Evolutionary conservation across 2,329 filamentous ascomycete genomes (phyloP), one percentile per base, ranked within the genome.

Genomic region (Amesomyces nigricolor): DNA sequence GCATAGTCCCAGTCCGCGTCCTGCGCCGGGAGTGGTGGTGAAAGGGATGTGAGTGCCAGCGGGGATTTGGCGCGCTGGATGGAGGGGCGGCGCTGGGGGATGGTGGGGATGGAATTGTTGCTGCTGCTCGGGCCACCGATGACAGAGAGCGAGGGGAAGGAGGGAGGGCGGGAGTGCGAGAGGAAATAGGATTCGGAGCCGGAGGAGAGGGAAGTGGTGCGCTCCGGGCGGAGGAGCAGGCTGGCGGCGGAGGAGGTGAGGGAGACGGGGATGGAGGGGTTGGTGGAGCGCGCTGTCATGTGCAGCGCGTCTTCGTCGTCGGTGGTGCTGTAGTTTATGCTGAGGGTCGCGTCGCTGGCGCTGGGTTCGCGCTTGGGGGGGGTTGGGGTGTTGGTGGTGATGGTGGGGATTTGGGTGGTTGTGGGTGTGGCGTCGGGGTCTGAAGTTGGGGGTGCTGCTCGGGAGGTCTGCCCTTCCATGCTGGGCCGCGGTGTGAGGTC

Each of bases 1-100:
- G 86, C 83, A 67, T 97, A 96, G 72, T 96, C 89, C 86, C 90
- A 94, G 57, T 86, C 84, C 10, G 72, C 70, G 56, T 76, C 85
- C 64, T 72, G 68, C 13, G 71, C 65, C 9, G 75, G 71, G 7
- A 79, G 65, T 14, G 78, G 72, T 44, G 75, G 76, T 3, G 75
- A 72, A 11, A 69, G 60, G 39, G 65, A 63, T 2, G 74, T 76
- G 13, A 83, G 75, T 0, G 81, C 83, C 5, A 86, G 66, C 0
- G 83, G 83, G 1, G 83, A 85, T 61, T 83, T 84, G 54, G 79
- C 74, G 48, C 78, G 75, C 59, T 77, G 78, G 42, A 74, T 72
- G 0, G 60, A 73, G 0, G 57, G 62, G 13, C 76, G 76, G 65
- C 77, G 70, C 57, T 78, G 71, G 52, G 76, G 72, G 54, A 73